Evolutionary conservation across 2,329 filamentous ascomycete genomes (phyloP).

Genomic region (Pseudodiploospora longispora): DNA sequence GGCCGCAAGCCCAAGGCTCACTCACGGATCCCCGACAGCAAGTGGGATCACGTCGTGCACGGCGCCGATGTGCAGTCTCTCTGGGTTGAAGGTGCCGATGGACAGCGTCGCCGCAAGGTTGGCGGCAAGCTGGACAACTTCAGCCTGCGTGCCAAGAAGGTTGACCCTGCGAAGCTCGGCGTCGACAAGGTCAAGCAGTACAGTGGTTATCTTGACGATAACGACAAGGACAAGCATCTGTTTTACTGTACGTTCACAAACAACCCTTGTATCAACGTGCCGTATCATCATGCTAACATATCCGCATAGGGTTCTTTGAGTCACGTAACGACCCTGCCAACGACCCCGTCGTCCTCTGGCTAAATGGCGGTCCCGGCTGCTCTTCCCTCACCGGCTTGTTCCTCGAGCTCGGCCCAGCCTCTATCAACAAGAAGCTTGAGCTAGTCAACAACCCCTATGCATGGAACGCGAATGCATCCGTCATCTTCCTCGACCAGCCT

Average conservation of each 20-base stretch:
- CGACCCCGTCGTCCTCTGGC: conserved; percentile 48
- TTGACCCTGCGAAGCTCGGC: conserved; percentile 74
- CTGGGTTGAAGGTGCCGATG: conserved; percentile 67
- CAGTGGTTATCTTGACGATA: conserved; percentile 93
- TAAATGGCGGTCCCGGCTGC: conserved; percentile 26
- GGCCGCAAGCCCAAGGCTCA: conserved; percentile 73
- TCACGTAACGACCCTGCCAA: conserved; percentile 29
- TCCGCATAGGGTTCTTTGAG: conserved; percentile 45
- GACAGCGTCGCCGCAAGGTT: conserved; percentile 72
- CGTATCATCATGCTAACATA: conserved; percentile 27
- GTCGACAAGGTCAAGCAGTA: conserved; percentile 95
- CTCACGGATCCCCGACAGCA: conserved; percentile 61
- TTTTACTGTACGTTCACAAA: conserved; percentile 74
- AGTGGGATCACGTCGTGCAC: conserved; percentile 86
- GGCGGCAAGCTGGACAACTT: conserved; percentile 78
- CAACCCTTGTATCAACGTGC: background rate
- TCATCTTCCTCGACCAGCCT: conserved; percentile 64
- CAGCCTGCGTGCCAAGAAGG: conserved; percentile 81
- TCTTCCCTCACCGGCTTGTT: conserved; percentile 39
- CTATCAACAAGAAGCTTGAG: conserved; percentile 39
- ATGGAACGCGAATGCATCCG: conserved; percentile 56
- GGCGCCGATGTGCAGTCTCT: conserved; percentile 75
- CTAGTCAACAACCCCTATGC: conserved; percentile 48
- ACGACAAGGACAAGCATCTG: conserved; percentile 91
- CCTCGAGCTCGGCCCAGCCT: conserved; percentile 69